Evolutionary conservation across 2,329 filamentous ascomycete species (phyloP).

Genomic region (Boeremia lycopersici): DNA sequence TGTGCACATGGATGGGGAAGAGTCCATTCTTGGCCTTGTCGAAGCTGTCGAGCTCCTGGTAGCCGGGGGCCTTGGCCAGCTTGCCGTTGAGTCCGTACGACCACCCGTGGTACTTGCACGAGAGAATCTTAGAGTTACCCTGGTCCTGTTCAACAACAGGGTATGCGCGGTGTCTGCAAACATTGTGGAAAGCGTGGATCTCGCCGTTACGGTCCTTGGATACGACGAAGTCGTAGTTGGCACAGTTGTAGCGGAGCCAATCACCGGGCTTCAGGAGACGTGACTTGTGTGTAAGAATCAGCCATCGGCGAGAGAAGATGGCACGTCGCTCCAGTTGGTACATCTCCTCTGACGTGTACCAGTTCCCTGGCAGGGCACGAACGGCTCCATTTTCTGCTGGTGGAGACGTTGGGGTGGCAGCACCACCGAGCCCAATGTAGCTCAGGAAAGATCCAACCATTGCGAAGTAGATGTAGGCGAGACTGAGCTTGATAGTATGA

Average conservation of each 20-base stretch:
- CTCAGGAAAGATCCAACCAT: conserved; percentile 37
- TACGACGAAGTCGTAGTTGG: conserved; percentile 52
- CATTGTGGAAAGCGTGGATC: conserved; percentile 53
- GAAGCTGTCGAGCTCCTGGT: conserved; percentile 49
- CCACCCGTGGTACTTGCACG: conserved; percentile 56
- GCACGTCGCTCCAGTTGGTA: conserved; percentile 57
- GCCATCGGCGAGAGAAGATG: conserved; percentile 62
- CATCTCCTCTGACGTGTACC: conserved; percentile 50
- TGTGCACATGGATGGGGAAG: conserved; percentile 43
- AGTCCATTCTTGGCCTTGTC: conserved; percentile 48
- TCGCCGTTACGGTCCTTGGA: conserved; percentile 46
- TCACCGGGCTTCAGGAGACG: conserved; percentile 60
- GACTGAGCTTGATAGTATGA: conserved; percentile 4
- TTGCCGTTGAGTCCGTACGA: conserved; percentile 52
- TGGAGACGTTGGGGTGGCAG: conserved; percentile 15
- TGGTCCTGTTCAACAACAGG: conserved; percentile 48
- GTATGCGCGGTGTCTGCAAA: conserved; percentile 54
- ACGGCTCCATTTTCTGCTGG: conserved; percentile 36
- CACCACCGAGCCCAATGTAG: conserved; percentile 34
- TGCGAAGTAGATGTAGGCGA: conserved; percentile 15
- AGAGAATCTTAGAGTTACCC: conserved; percentile 49
- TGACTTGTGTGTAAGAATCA: conserved; percentile 60
- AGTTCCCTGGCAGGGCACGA: conserved; percentile 50
- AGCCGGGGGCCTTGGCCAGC: conserved; percentile 53
- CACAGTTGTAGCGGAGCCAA: conserved; percentile 58